A percentile compares a stretch with the other conserved stretches of the same genome.
Conservation (phyloP, 805 yeast species). For the Lipomyces yamadae region DNA sequence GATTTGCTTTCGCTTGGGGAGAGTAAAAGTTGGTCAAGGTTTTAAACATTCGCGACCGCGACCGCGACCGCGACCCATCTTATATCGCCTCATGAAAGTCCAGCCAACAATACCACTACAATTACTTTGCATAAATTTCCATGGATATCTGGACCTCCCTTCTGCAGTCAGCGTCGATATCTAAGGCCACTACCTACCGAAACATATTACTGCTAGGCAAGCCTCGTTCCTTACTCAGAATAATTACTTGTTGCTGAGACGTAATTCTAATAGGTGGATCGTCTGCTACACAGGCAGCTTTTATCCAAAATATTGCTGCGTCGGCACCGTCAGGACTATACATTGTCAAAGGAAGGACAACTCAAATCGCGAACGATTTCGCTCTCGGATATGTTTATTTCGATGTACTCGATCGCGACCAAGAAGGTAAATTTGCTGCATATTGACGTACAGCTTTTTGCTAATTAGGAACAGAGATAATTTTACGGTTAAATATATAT, state of each 20-base stretch:
- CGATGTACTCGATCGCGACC: conserved; percentile 40
- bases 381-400: conserved; percentile 41
- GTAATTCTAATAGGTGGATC: conserved; percentile 15
- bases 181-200: conserved; percentile 10
- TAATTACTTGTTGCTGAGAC: neutral
- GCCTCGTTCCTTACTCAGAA: neutral
- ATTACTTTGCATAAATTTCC: neutral
- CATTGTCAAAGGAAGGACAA: conserved; percentile 13
- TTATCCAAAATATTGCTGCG: conserved; percentile 18
- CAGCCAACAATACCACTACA: neutral
- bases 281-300: conserved; percentile 16
- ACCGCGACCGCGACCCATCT: too few species aligned
- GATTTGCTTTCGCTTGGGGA: too few species aligned
- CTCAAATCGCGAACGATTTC: conserved; percentile 33
- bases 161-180: conserved; percentile 18
- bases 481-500: conserved; percentile 29
- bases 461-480: conserved; percentile 17
- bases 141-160: conserved; percentile 29
- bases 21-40: too few species aligned
- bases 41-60: too few species aligned
- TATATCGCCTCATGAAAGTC: too few species aligned
- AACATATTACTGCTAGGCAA: conserved; percentile 23
- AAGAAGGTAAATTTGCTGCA: conserved; percentile 27
- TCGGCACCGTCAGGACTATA: conserved; percentile 14
- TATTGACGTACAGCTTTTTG: neutral